phyloP scores from a whole-genome alignment of 805 yeast genomes.

The Yamadazyma ubonensis region DNA sequence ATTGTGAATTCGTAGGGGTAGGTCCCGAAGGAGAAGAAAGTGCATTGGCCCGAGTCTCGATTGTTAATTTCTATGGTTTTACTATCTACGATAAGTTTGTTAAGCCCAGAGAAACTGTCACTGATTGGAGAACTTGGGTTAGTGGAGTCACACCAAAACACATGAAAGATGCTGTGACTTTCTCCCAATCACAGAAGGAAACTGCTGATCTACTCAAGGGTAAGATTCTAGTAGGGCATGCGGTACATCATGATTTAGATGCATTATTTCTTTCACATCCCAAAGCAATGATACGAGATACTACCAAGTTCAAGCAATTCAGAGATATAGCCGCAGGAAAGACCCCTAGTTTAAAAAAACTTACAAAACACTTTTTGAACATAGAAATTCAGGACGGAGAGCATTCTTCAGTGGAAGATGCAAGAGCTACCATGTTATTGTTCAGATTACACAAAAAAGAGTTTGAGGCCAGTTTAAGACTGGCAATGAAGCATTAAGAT shows the following conservation, averaged over 20 bases:
- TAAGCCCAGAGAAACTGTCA: constrained; percentile 68
- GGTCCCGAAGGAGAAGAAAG: constrained; percentile 71
- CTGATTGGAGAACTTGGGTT: constrained; percentile 92
- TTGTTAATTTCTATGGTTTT: constrained; percentile 80
- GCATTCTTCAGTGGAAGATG: constrained; percentile 91
- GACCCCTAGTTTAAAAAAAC: constrained; percentile 69
- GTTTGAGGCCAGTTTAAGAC: constrained; percentile 45
- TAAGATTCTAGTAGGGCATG: constrained; percentile 77
- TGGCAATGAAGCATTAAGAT: neutral
- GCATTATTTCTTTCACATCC: constrained; percentile 71
- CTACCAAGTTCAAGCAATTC: constrained; percentile 61
- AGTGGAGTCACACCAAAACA: constrained; percentile 76
- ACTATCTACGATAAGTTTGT: constrained; percentile 73
- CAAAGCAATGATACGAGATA: constrained; percentile 62
- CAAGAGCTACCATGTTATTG: constrained; percentile 82
- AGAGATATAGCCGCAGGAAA: constrained; percentile 61
- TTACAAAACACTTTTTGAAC: constrained; percentile 56
- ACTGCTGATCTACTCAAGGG: constrained; percentile 54
- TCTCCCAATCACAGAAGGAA: constrained; percentile 61
- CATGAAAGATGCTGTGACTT: constrained; percentile 65
- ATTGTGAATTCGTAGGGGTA: constrained; percentile 93
- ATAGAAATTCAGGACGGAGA: constrained; percentile 67
- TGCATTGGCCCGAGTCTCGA: constrained; percentile 81
- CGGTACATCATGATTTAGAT: constrained; percentile 74
- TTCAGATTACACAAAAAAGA: constrained; percentile 61